A percentile compares a stretch with the other conserved stretches of the same genome.
Conservation (phyloP, 768 basidiomycete species). For the Russula abietina region DNA sequence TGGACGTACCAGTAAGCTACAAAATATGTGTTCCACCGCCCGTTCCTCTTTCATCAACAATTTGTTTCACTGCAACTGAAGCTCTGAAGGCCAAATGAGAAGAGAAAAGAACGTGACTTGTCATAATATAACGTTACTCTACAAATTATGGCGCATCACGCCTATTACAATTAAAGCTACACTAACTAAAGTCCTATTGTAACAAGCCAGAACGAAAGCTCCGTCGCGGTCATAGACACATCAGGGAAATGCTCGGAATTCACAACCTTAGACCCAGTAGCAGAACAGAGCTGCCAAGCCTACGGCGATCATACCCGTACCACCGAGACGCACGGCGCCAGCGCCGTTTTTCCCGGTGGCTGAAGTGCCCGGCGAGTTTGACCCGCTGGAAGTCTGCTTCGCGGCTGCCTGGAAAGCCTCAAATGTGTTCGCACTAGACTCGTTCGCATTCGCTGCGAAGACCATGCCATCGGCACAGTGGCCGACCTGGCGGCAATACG, state of each 20-base stretch:
- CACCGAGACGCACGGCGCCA: constrained; percentile 20
- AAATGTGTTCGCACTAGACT: constrained; percentile 46
- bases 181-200: neutral
- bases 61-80: too few species aligned
- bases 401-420: constrained; percentile 47
- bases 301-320: neutral
- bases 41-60: too few species aligned
- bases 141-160: neutral
- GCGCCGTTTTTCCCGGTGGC: constrained; percentile 15
- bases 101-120: neutral
- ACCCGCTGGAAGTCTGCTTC: constrained; percentile 36
- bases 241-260: neutral
- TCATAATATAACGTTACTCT: constrained; percentile 2
- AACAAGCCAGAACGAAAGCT: constrained; percentile 19
- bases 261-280: constrained; percentile 18
- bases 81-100: too few species aligned
- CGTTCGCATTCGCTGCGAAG: constrained; percentile 50
- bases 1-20: too few species aligned
- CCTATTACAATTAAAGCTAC: constrained; percentile 11
- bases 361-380: constrained; percentile 10
- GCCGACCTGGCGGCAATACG: constrained; percentile 43
- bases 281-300: neutral
- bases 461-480: constrained; percentile 60
- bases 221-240: neutral
- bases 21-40: too few species aligned